Evolutionary conservation across 2,329 filamentous ascomycete genomes (phyloP).

Genomic region (Ophiognomonia clavigignenti-juglandacearum): DNA sequence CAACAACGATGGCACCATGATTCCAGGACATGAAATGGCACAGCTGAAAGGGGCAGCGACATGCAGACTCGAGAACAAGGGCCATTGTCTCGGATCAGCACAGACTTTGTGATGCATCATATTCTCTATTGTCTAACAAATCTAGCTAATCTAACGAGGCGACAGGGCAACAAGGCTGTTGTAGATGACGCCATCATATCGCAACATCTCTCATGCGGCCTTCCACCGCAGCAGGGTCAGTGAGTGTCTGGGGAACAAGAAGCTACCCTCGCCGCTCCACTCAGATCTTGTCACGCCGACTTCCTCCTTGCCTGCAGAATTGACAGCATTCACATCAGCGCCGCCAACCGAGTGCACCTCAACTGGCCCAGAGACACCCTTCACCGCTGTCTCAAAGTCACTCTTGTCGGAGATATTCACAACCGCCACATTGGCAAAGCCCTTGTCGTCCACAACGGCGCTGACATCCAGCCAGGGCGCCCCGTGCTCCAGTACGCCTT

Average conservation of each 20-base stretch:
- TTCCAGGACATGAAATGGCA: too few species aligned
- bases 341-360: conserved; percentile 61
- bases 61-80: background rate
- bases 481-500: conserved; percentile 55
- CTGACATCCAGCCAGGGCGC: conserved; percentile 69
- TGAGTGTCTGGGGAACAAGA: conserved; percentile 64
- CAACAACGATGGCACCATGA: too few species aligned
- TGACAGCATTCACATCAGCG: conserved; percentile 50
- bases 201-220: conserved; percentile 12
- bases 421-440: conserved; percentile 61
- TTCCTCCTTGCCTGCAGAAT: conserved; percentile 57
- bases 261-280: conserved; percentile 60
- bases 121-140: conserved; percentile 12
- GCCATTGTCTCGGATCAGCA: too few species aligned
- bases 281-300: conserved; percentile 47
- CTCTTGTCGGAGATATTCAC: conserved; percentile 65
- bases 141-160: too few species aligned
- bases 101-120: too few species aligned
- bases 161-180: background rate
- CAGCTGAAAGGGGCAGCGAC: background rate
- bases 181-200: conserved; percentile 11
- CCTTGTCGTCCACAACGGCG: conserved; percentile 52
- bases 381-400: conserved; percentile 55
- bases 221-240: conserved; percentile 60
- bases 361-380: conserved; percentile 49